Evolutionary conservation across 257 asterid species (phyloP).

Genomic region (Solanum neorickii): DNA sequence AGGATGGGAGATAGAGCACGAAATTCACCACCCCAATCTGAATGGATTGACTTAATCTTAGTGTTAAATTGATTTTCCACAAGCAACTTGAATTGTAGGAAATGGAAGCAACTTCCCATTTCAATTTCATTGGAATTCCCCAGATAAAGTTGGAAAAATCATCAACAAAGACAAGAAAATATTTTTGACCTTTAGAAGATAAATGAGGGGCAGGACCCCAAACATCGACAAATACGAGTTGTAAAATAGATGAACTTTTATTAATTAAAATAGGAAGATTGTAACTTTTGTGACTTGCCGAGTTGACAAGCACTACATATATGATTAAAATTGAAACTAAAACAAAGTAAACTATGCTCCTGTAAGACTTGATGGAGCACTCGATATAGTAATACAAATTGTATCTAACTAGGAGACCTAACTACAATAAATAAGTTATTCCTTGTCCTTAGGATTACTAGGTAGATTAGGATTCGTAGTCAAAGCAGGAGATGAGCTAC

Average conservation of each 20-base stretch:
- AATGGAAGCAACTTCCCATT: too few relatives aligned
- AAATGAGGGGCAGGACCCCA: background rate
- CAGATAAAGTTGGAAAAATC: background rate
- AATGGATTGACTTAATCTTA: background rate
- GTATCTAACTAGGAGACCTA: too few relatives aligned
- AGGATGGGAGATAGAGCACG: background rate
- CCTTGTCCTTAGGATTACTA: too few relatives aligned
- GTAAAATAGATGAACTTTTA: background rate
- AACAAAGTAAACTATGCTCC: background rate
- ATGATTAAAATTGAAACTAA: too few relatives aligned
- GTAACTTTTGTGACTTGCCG: too few relatives aligned
- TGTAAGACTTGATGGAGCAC: background rate
- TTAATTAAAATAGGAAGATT: background rate
- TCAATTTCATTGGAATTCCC: background rate
- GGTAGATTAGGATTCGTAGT: too few relatives aligned
- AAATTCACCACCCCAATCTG: background rate
- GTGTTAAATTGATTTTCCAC: background rate
- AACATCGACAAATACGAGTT: background rate
- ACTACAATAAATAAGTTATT: too few relatives aligned
- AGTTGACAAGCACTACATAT: background rate
- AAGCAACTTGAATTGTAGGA: background rate
- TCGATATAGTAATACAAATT: too few relatives aligned
- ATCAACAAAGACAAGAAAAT: background rate
- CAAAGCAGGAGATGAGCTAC: too few relatives aligned
- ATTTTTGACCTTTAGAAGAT: background rate